These are phyloP conservation scores for Xenoacremonium recifei DNA, from an alignment of 2,329 filamentous ascomycete species.

Conservation along the genomic window DNA sequence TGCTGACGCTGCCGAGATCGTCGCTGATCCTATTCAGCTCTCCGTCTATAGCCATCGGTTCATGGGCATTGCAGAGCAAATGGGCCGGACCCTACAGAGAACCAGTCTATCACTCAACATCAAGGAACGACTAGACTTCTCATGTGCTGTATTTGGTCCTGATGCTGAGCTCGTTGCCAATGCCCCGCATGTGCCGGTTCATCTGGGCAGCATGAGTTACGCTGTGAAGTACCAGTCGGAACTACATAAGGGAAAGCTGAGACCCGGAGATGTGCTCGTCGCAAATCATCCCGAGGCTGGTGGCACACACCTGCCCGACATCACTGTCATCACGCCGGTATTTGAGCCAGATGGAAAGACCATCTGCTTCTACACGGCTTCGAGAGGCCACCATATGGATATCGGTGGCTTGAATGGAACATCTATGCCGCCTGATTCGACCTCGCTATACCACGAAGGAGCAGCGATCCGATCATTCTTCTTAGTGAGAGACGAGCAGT, in stretches of 20 bases:
- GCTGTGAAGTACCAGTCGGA: constrained; percentile 67
- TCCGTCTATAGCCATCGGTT: constrained; percentile 75
- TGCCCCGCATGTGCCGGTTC: constrained; percentile 72
- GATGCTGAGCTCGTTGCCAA: constrained; percentile 72
- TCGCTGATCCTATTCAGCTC: constrained; percentile 68
- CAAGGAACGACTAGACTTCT: constrained; percentile 77
- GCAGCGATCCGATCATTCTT: constrained; percentile 46
- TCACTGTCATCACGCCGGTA: constrained; percentile 13
- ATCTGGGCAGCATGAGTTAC: constrained; percentile 76
- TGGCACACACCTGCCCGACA: constrained; percentile 1
- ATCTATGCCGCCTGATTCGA: constrained; percentile 69
- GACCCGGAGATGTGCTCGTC: constrained; percentile 71
- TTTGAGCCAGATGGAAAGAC: constrained; percentile 17
- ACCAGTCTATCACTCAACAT: constrained; percentile 74
- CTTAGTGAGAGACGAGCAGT: constrained; percentile 18
- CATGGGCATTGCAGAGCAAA: constrained; percentile 79
- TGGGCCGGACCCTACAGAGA: constrained; percentile 73
- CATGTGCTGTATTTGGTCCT: constrained; percentile 71
- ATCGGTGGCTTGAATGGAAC: constrained; percentile 62
- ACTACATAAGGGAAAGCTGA: constrained; percentile 65
- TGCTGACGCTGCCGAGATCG: background rate
- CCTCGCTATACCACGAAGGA: constrained; percentile 56
- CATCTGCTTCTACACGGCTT: constrained; percentile 22
- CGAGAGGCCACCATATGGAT: constrained; percentile 24
- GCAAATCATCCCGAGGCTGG: constrained; percentile 43